These are phyloP conservation scores for Colletotrichum acutatum DNA, from an alignment of 2,329 filamentous ascomycete genomes.

Conservation along the genomic window DNA sequence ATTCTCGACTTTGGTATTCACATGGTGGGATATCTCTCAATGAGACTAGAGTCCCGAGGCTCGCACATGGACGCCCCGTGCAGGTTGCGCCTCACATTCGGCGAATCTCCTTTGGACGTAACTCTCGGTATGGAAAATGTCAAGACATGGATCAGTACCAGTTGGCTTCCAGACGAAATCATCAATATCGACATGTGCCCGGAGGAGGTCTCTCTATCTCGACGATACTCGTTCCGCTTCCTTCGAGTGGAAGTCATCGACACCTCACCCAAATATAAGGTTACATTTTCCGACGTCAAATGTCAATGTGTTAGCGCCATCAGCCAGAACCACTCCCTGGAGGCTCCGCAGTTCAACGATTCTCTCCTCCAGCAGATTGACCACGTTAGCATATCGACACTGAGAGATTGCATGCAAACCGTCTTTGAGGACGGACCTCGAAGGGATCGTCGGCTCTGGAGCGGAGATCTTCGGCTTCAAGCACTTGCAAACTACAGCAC, in stretches of 20 bases:
- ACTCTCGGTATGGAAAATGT: slow-evolving; percentile 45
- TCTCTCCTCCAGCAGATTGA: slow-evolving; percentile 43
- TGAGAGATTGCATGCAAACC: slow-evolving; percentile 52
- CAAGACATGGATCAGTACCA: slow-evolving; percentile 50
- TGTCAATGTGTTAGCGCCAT: slow-evolving; percentile 45
- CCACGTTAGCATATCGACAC: slow-evolving; percentile 44
- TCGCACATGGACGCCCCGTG: slow-evolving; percentile 48
- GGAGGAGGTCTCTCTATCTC: slow-evolving; percentile 41
- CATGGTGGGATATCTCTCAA: slow-evolving; percentile 45
- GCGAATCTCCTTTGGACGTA: slow-evolving; percentile 50
- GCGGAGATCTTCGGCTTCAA: slow-evolving; percentile 49
- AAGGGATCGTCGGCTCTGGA: slow-evolving; percentile 49
- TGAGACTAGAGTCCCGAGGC: slow-evolving; percentile 42
- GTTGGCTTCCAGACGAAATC: slow-evolving; percentile 50
- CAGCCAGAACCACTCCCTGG: slow-evolving; percentile 35
- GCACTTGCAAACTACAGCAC: slow-evolving; percentile 50
- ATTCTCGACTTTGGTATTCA: slow-evolving; percentile 48
- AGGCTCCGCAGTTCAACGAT: slow-evolving; percentile 35
- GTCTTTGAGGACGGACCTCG: slow-evolving; percentile 51
- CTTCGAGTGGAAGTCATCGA: slow-evolving; percentile 47
- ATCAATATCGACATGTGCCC: slow-evolving; percentile 49
- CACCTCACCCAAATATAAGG: slow-evolving; percentile 47
- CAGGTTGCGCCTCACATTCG: slow-evolving; percentile 48
- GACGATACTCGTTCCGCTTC: slow-evolving; percentile 48
- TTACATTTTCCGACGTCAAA: slow-evolving; percentile 42